Conservation (phyloP, 78 protist species). For the Protostelium mycophagum region DNA sequence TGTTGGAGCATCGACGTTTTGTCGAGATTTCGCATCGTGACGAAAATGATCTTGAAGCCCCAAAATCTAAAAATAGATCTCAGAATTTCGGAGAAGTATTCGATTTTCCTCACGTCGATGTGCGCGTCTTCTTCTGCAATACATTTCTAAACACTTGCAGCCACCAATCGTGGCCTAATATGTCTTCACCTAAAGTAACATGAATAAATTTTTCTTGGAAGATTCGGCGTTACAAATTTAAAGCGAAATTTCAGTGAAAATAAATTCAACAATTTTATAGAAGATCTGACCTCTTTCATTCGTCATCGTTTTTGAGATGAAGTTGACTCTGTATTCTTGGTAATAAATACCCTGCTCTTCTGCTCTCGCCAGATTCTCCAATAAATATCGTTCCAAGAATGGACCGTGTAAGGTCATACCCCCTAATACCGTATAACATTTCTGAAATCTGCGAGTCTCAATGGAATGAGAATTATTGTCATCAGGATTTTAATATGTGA, state of each 20-base stretch:
- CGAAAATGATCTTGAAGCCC: background rate
- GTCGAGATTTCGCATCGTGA: background rate
- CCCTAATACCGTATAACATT: background rate
- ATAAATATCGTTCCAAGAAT: background rate
- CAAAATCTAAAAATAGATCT: background rate
- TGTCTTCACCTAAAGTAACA: background rate
- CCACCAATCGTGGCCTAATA: background rate
- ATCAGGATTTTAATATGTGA: background rate
- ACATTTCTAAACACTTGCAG: background rate
- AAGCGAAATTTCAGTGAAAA: background rate
- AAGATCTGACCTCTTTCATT: background rate
- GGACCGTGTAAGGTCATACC: background rate
- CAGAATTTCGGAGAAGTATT: background rate
- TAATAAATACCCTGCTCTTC: background rate
- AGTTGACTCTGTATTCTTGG: background rate
- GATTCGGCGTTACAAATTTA: too few species aligned
- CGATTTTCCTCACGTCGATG: background rate
- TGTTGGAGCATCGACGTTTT: background rate
- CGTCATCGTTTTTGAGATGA: background rate
- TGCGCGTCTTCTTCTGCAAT: background rate
- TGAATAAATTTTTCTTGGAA: too few species aligned
- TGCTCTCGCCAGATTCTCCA: background rate
- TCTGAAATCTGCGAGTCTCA: background rate
- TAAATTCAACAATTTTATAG: too few species aligned
- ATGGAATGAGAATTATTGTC: too few species aligned